These are phyloP conservation scores for Corynespora cassiicola DNA, from an alignment of 2,329 filamentous ascomycete genomes.

Conservation along the genomic window DNA sequence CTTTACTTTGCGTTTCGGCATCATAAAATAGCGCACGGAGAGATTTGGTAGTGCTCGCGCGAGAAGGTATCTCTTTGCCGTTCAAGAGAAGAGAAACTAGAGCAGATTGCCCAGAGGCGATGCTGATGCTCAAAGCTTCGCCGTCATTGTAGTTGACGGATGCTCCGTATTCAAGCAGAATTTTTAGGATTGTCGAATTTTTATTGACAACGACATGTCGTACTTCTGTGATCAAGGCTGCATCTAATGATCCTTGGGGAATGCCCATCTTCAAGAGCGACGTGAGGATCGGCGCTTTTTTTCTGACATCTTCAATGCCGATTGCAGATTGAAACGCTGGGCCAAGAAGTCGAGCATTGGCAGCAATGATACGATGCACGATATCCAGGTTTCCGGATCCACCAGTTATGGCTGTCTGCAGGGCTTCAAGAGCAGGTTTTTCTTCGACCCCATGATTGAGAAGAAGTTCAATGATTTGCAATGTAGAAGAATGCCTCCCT, in stretches of 20 bases:
- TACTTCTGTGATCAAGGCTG: conserved; percentile 34
- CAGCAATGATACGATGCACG: conserved; percentile 31
- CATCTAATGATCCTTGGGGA: conserved; percentile 34
- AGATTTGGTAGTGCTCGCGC: conserved; percentile 30
- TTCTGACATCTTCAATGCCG: conserved; percentile 23
- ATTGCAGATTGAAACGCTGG: conserved; percentile 34
- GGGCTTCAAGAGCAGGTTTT: conserved; percentile 22
- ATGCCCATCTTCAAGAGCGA: conserved; percentile 33
- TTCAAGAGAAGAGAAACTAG: conserved; percentile 60
- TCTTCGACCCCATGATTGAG: conserved; percentile 31
- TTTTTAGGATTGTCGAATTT: conserved; percentile 29
- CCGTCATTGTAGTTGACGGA: conserved; percentile 60
- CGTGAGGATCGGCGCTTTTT: conserved; percentile 34
- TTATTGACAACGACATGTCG: conserved; percentile 22
- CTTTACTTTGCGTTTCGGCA: conserved; percentile 1
- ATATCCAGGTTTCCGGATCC: conserved; percentile 40
- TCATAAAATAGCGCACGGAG: conserved; percentile 35
- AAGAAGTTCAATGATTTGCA: conserved; percentile 35
- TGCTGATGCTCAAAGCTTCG: conserved; percentile 61
- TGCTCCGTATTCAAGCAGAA: conserved; percentile 40
- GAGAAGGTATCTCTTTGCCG: conserved; percentile 34
- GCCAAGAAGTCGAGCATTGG: conserved; percentile 27
- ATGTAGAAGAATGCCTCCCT: conserved; percentile 24
- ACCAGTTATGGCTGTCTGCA: conserved; percentile 35
- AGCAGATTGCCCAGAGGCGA: conserved; percentile 57